Conservation (phyloP, 805 yeast species). For the Ogataea ramenticola region DNA sequence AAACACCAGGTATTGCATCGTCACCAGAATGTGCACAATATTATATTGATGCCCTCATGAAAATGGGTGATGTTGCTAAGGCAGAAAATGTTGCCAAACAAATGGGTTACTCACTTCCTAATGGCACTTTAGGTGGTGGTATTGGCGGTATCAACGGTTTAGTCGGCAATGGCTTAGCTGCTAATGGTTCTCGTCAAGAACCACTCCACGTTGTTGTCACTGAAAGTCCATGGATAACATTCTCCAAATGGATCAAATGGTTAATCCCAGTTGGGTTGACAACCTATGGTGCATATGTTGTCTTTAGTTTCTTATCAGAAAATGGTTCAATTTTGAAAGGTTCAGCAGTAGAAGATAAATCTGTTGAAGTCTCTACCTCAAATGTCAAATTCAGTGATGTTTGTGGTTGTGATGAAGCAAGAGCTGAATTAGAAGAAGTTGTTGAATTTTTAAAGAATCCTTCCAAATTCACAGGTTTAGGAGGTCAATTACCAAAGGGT, state of each 20-base stretch:
- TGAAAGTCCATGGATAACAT: conserved; percentile 70
- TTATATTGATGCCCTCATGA: conserved; percentile 75
- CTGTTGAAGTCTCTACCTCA: conserved; percentile 77
- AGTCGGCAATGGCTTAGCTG: conserved; percentile 9
- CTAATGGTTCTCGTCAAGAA: conserved; percentile 58
- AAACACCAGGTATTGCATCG: conserved; percentile 86
- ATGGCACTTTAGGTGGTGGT: conserved; percentile 12
- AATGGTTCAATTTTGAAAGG: conserved; percentile 73
- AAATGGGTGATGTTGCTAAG: conserved; percentile 69
- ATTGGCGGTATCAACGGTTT: conserved; percentile 7
- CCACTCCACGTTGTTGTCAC: conserved; percentile 93
- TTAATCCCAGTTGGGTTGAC: conserved; percentile 71
- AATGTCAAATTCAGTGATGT: conserved; percentile 89
- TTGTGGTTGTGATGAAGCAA: conserved; percentile 97
- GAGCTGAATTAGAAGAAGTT: conserved; percentile 93
- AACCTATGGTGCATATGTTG: conserved; percentile 75
- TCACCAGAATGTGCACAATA: conserved; percentile 71
- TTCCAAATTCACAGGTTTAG: conserved; percentile 88
- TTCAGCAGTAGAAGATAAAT: conserved; percentile 65
- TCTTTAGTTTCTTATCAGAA: conserved; percentile 74
- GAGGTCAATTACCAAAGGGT: conserved; percentile 97
- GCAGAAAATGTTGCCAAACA: conserved; percentile 60
- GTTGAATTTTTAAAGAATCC: conserved; percentile 98
- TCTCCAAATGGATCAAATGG: conserved; percentile 88
- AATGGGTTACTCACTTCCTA: conserved; percentile 25